phyloP scores from a whole-genome alignment of 306 rosid genomes.

The Dryas alaskensis region DNA sequence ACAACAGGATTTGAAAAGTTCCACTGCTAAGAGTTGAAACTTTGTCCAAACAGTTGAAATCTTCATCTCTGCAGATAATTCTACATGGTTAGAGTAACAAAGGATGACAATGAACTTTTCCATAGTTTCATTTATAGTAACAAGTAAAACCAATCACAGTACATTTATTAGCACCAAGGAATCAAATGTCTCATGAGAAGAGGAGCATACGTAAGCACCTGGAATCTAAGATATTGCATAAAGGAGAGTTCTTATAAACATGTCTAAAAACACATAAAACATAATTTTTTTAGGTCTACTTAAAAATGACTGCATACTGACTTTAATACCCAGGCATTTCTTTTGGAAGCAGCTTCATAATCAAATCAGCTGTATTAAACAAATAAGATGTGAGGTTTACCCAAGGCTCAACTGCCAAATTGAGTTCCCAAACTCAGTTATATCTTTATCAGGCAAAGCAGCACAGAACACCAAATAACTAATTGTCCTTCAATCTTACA shows the following conservation, averaged over 20 bases:
- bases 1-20: neutral
- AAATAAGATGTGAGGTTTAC: too few relatives aligned
- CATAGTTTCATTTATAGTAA: neutral
- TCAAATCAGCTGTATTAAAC: too few relatives aligned
- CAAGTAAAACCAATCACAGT: neutral
- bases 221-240: neutral
- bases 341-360: too few relatives aligned
- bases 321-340: too few relatives aligned
- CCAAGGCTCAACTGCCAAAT: too few relatives aligned
- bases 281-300: too few relatives aligned
- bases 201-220: neutral
- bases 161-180: neutral
- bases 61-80: conserved; percentile 36
- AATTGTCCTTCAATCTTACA: too few relatives aligned
- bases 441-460: too few relatives aligned
- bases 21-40: conserved; percentile 8
- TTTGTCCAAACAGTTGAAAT: conserved; percentile 9
- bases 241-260: neutral
- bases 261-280: too few relatives aligned
- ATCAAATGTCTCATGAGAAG: neutral
- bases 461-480: too few relatives aligned
- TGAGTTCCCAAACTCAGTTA: too few relatives aligned
- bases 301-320: too few relatives aligned
- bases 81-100: conserved; percentile 4
- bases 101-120: neutral